phyloP scores from a whole-genome alignment of 768 basidiomycete species.

The Termitomyces sp. region DNA sequence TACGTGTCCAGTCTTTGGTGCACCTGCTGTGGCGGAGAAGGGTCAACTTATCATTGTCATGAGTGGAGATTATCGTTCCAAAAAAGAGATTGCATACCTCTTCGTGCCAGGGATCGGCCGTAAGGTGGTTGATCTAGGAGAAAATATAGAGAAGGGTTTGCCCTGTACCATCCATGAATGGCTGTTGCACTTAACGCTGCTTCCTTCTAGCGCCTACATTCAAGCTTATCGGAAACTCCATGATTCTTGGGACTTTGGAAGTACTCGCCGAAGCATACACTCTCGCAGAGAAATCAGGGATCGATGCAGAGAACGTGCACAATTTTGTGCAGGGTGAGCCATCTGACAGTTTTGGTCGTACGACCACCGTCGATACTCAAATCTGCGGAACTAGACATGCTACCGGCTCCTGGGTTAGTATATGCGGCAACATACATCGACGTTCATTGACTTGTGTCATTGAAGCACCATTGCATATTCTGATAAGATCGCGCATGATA shows the following conservation, averaged over 20 bases:
- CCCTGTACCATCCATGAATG: background rate
- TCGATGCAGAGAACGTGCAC: conserved; percentile 56
- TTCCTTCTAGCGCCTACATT: conserved; percentile 50
- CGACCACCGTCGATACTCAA: background rate
- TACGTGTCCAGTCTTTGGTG: conserved; percentile 73
- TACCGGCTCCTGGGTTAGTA: conserved; percentile 58
- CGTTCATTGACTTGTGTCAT: background rate
- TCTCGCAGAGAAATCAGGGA: conserved; percentile 78
- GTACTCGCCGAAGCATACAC: conserved; percentile 81
- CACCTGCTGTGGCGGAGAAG: conserved; percentile 59
- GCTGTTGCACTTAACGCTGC: background rate
- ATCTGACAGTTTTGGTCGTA: background rate
- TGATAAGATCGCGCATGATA: conserved; percentile 65
- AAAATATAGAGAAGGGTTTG: conserved; percentile 76
- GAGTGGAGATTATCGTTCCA: conserved; percentile 76
- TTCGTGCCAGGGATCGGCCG: conserved; percentile 74
- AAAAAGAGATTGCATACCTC: conserved; percentile 74
- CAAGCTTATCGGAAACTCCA: conserved; percentile 77
- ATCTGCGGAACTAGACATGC: conserved; percentile 38
- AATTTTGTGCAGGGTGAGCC: conserved; percentile 50
- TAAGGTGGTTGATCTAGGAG: conserved; percentile 78
- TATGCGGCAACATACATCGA: background rate
- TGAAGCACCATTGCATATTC: conserved; percentile 51
- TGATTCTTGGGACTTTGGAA: conserved; percentile 75
- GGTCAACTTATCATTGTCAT: conserved; percentile 69